These are phyloP conservation scores for Blastomyces silverae DNA, from an alignment of 2,329 filamentous ascomycete genomes.

Conservation along the genomic window DNA sequence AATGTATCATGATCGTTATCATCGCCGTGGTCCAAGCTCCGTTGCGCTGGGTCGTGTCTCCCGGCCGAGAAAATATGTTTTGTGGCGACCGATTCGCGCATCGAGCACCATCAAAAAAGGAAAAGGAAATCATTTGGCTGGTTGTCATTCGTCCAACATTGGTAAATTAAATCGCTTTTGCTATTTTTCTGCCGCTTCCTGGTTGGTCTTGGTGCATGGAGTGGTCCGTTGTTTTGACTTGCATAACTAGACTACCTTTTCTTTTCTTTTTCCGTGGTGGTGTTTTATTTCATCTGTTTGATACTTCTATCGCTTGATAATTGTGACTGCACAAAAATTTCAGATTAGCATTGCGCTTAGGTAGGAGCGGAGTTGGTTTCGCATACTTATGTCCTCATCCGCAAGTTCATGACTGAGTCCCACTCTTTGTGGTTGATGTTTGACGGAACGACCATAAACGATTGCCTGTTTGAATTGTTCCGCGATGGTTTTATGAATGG, in stretches of 20 bases:
- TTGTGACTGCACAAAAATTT: slow-evolving; percentile 28
- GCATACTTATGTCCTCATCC: slow-evolving; percentile 93
- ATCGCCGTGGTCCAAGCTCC: not conserved
- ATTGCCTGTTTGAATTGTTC: slow-evolving; percentile 94
- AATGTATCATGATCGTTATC: not conserved
- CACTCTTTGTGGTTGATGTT: slow-evolving; percentile 96
- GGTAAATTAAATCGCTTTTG: not conserved
- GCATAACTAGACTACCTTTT: not conserved
- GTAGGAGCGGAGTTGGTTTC: not conserved
- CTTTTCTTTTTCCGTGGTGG: not conserved
- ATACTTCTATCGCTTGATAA: slow-evolving; percentile 31
- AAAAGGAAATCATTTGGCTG: not conserved
- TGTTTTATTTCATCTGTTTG: not conserved
- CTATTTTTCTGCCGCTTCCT: not conserved
- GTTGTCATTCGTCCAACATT: not conserved
- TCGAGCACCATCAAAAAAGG: not conserved
- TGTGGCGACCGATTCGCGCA: not conserved
- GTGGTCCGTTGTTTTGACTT: not conserved
- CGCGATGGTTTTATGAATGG: slow-evolving; percentile 91
- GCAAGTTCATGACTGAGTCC: slow-evolving; percentile 84
- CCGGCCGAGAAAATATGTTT: not conserved
- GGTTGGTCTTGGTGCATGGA: not conserved
- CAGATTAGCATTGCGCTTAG: not conserved
- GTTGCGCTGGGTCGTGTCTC: not conserved
- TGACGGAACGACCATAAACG: slow-evolving; percentile 95